A percentile compares a stretch with the other conserved stretches of the same genome.
These are phyloP conservation scores for Neonectria ditissima DNA, from an alignment of 2,329 filamentous ascomycete genomes.

Conservation along the genomic window DNA sequence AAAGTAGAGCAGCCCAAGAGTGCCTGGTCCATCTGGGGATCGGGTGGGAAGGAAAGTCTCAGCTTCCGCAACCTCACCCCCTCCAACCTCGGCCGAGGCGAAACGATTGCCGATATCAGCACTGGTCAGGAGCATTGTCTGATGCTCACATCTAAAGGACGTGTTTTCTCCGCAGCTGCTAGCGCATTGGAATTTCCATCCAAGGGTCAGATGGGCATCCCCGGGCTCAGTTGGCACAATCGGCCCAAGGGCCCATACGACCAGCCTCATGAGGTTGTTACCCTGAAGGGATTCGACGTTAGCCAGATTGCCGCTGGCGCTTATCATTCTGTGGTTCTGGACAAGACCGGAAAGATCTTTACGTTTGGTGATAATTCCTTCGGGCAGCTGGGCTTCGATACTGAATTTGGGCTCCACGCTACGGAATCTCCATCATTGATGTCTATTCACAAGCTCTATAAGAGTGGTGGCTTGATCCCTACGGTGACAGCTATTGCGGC, in stretches of 20 bases:
- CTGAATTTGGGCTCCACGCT: slow-evolving; percentile 68
- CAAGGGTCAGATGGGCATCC: slow-evolving; percentile 87
- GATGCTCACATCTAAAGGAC: slow-evolving; percentile 84
- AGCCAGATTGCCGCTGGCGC: slow-evolving; percentile 85
- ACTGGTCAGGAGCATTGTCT: slow-evolving; percentile 89
- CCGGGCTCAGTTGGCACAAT: slow-evolving; percentile 83
- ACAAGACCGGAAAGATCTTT: slow-evolving; percentile 82
- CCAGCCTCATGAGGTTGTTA: slow-evolving; percentile 81
- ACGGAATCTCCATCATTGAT: slow-evolving; percentile 79
- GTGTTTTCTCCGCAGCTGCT: slow-evolving; percentile 89
- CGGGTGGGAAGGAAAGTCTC: slow-evolving; percentile 55
- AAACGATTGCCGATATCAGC: slow-evolving; percentile 79
- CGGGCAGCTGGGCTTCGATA: slow-evolving; percentile 91
- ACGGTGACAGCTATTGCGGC: slow-evolving; percentile 83
- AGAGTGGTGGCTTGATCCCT: slow-evolving; percentile 70
- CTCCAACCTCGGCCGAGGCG: slow-evolving; percentile 71
- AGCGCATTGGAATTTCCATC: slow-evolving; percentile 82
- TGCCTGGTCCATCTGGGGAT: slow-evolving; percentile 79
- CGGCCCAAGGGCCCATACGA: slow-evolving; percentile 84
- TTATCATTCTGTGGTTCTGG: slow-evolving; percentile 84
- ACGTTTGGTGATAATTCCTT: slow-evolving; percentile 90
- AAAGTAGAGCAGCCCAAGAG: slow-evolving; percentile 69
- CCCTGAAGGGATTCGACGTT: slow-evolving; percentile 77
- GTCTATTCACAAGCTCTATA: slow-evolving; percentile 79
- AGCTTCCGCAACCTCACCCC: slow-evolving; percentile 82